Conservation (phyloP, 768 basidiomycete species). For the Lactarius deliciosus region DNA sequence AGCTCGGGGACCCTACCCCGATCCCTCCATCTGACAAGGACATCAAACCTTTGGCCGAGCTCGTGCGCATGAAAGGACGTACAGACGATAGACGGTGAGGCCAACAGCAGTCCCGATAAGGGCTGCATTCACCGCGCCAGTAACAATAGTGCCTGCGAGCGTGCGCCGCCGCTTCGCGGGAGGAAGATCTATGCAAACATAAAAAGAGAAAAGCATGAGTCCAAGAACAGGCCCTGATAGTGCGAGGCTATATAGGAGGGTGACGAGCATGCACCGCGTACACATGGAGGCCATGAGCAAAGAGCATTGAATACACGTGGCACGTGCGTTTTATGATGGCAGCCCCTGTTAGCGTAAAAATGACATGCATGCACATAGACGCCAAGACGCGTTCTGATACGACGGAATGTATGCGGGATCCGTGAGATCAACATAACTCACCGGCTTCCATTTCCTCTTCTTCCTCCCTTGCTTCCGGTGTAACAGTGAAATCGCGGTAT, state of each 20-base stretch:
- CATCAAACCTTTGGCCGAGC: slow-evolving; percentile 6
- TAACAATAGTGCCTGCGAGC: slow-evolving; percentile 79
- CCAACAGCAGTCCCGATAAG: slow-evolving; percentile 86
- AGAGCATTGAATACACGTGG: slow-evolving; percentile 23
- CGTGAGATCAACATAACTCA: slow-evolving; percentile 32
- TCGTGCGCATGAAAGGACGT: slow-evolving; percentile 37
- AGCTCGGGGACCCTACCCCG: slow-evolving; percentile 57
- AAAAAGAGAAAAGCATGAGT: slow-evolving; percentile 34
- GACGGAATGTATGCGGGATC: not conserved
- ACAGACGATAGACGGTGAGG: slow-evolving; percentile 84
- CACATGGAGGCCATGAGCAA: slow-evolving; percentile 27
- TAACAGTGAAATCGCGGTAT: slow-evolving; percentile 45
- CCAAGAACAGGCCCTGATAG: slow-evolving; percentile 28
- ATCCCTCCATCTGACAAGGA: slow-evolving; percentile 64
- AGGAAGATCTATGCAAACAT: slow-evolving; percentile 58
- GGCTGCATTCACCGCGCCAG: slow-evolving; percentile 81
- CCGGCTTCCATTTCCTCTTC: slow-evolving; percentile 48
- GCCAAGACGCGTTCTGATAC: slow-evolving; percentile 15
- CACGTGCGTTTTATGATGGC: slow-evolving; percentile 21
- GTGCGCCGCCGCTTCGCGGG: slow-evolving; percentile 79
- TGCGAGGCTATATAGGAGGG: slow-evolving; percentile 45
- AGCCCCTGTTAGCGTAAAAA: slow-evolving; percentile 1
- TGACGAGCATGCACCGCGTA: slow-evolving; percentile 36
- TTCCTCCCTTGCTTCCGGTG: slow-evolving; percentile 31
- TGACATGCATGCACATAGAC: not conserved